Evolutionary conservation across 148 eudicot genomes (phyloP), one percentile per base, ranked within the genome.

Genomic region (Cornus kousa): DNA sequence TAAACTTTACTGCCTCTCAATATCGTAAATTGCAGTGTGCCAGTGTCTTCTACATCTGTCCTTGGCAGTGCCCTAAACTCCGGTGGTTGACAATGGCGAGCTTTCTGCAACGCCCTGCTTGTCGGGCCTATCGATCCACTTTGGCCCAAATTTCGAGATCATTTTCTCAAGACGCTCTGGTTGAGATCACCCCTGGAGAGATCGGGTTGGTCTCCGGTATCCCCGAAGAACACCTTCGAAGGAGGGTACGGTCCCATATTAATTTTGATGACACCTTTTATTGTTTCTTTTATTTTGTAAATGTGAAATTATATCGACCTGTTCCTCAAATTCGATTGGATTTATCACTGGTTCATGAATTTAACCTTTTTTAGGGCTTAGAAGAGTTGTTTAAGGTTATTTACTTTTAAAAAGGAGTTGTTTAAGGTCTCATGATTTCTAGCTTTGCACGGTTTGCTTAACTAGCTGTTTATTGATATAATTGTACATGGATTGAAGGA

Each of bases 161-260:
- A 19, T 89, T 90, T 82, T 85, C 94, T 5, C 76, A 88, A 13
- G 91, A 88, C n/a, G 88, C 95, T 13, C 76, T 90, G 82, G 90
- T 87, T 9, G 93, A 93, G 78, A 67, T 74, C 75, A 87, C 87
- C 10, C 82, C 89, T 46, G 94, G 95, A 4, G 95, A 91, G 86
- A 86, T 93, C 85, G 97, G 95, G 12, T 57, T 55, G 20, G 94
- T 93, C 68, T 91, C 95, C 23, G 97, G 97, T 1, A 91, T 93
- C 16, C 95, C 97, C 28, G 84, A 91, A 7, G 95, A 93, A 67
- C 95, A 93, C 72, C 95, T 90, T 53, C 74, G 65, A 59, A 85
- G 97, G 19, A 87, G 84, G 82, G 97, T 93, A 86, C 57, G 70
- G 35, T 55, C 55, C 3, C 16, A 14, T 60, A 16, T 60, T 2